Conservation (phyloP, 163 green algal genomes). For the Chlamydomonas reinhardtii region DNA sequence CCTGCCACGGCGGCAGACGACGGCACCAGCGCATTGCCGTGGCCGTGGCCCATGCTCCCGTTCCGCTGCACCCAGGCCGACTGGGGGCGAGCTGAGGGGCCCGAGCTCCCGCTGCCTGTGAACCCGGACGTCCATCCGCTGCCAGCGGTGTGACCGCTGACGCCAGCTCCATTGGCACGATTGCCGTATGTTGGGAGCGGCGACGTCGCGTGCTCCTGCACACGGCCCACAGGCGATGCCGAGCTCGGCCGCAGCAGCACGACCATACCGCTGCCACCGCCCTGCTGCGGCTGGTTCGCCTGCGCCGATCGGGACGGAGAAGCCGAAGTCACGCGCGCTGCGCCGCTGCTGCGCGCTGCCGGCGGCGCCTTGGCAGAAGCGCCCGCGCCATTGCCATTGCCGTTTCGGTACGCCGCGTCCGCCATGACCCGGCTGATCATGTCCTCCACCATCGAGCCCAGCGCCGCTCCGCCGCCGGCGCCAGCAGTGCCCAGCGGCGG, state of each 20-base stretch:
- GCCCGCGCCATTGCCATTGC: neutral
- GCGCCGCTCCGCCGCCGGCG: neutral
- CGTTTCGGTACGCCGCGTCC: neutral
- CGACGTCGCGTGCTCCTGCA: constrained; percentile 1
- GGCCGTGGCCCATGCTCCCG: neutral
- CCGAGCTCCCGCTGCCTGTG: neutral
- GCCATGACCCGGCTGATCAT: constrained; percentile 19
- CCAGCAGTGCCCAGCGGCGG: neutral
- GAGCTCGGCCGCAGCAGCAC: constrained; percentile 23
- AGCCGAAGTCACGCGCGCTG: neutral
- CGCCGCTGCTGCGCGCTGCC: neutral
- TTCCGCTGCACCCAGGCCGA: constrained; percentile 7
- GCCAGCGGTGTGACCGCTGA: neutral
- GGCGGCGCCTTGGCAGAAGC: neutral
- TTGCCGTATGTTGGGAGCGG: neutral
- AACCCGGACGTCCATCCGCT: neutral
- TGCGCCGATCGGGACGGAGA: neutral
- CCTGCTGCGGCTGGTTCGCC: neutral
- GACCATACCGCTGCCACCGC: neutral
- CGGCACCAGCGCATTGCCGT: neutral
- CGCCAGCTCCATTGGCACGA: too few relatives aligned
- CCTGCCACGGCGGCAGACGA: neutral
- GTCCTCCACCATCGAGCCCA: constrained; percentile 26
- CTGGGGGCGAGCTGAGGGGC: neutral
- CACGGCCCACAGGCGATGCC: constrained; percentile 8